phyloP scores from a whole-genome alignment of 1,139 yeast genomes.

The Hyphopichia khmerensis region DNA sequence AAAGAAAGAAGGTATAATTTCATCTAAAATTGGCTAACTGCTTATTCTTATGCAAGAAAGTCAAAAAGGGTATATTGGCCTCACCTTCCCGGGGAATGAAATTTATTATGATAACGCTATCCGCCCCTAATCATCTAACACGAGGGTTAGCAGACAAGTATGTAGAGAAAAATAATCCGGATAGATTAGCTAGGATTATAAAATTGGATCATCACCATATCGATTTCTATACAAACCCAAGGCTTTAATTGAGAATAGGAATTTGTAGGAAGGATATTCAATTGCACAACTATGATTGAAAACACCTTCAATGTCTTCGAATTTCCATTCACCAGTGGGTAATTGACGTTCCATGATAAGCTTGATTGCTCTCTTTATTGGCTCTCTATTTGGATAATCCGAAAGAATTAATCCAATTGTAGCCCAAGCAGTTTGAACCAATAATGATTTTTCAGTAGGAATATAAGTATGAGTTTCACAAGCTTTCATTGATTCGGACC shows the following conservation, averaged over 20 bases:
- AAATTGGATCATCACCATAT: conserved; percentile 21
- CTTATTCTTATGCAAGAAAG: too few species aligned
- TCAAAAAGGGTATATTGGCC: too few species aligned
- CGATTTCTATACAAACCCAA: conserved; percentile 66
- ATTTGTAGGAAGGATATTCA: conserved; percentile 93
- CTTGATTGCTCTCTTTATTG: conserved; percentile 62
- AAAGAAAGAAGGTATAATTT: too few species aligned
- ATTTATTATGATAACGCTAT: too few species aligned
- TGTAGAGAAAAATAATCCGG: too few species aligned
- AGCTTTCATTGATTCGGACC: conserved; percentile 89
- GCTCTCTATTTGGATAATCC: conserved; percentile 67
- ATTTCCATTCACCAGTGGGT: conserved; percentile 79
- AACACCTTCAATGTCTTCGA: conserved; percentile 90
- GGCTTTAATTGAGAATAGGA: conserved; percentile 89
- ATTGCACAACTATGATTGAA: conserved; percentile 91
- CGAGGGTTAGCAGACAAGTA: too few species aligned
- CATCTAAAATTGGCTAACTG: too few species aligned
- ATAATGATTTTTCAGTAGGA: conserved; percentile 54
- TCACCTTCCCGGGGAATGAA: too few species aligned
- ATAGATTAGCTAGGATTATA: too few species aligned
- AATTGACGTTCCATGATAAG: conserved; percentile 69
- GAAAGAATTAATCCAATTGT: conserved; percentile 79
- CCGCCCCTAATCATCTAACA: too few species aligned
- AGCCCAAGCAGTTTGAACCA: conserved; percentile 95
- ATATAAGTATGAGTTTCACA: conserved; percentile 85